Conservation (phyloP, 768 basidiomycete species). For the Termitomyces bulborhizus region DNA sequence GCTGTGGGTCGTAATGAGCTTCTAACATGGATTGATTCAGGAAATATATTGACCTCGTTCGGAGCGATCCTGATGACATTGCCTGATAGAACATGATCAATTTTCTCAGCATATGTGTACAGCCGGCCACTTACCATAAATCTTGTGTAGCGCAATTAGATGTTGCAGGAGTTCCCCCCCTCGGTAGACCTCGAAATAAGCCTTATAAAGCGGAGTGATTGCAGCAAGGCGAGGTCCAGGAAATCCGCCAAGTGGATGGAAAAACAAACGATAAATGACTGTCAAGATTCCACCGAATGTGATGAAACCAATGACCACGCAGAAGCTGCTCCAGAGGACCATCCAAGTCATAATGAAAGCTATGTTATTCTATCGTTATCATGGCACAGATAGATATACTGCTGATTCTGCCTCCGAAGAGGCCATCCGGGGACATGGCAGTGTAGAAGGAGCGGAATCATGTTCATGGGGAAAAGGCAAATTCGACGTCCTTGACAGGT, state of each 20-base stretch:
- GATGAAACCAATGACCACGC: background rate
- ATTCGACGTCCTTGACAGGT: conserved; percentile 7
- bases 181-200: conserved; percentile 27
- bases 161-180: conserved; percentile 26
- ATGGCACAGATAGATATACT: conserved; percentile 3
- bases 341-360: background rate
- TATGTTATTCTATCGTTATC: background rate
- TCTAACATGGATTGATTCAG: background rate
- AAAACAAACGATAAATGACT: conserved; percentile 20
- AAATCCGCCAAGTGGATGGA: conserved; percentile 27
- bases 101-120: background rate
- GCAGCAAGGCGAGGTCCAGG: conserved; percentile 31
- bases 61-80: conserved; percentile 33
- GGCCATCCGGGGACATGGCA: conserved; percentile 9
- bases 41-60: conserved; percentile 23
- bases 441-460: conserved; percentile 1
- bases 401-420: background rate
- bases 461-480: conserved; percentile 6
- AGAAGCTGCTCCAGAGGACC: background rate
- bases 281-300: conserved; percentile 8
- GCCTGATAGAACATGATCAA: conserved; percentile 17
- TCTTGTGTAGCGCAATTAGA: conserved; percentile 23
- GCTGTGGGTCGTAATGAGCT: conserved; percentile 15
- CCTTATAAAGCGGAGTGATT: conserved; percentile 24
- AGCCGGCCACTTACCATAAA: conserved; percentile 21